phyloP scores from a whole-genome alignment of 163 green algal species.

The Smithsoniella earleae region DNA sequence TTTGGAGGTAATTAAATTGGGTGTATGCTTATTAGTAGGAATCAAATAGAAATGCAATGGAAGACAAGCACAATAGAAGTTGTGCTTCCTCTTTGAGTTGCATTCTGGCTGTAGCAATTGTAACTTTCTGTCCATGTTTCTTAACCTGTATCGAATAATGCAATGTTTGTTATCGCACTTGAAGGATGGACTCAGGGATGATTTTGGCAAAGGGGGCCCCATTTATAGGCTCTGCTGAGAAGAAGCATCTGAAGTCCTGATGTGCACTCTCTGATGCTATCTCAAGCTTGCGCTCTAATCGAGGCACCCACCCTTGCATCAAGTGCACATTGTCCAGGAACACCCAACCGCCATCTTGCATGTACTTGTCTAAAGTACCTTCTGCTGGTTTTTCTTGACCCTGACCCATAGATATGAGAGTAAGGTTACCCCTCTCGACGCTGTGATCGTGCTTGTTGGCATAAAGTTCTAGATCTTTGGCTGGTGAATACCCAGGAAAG shows the following conservation, averaged over 20 bases:
- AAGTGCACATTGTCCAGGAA: conserved; percentile 87
- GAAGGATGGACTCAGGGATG: conserved; percentile 75
- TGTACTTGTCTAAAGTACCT: conserved; percentile 74
- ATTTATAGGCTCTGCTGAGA: conserved; percentile 77
- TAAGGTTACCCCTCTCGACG: conserved; percentile 62
- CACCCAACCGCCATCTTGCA: conserved; percentile 74
- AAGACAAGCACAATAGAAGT: too few relatives aligned
- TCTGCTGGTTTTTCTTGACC: conserved; percentile 74
- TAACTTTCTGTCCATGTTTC: too few relatives aligned
- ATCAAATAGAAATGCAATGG: too few relatives aligned
- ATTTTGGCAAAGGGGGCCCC: conserved; percentile 75
- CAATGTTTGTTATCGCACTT: too few relatives aligned
- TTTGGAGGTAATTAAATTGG: too few relatives aligned
- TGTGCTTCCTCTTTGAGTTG: too few relatives aligned
- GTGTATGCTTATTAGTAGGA: too few relatives aligned
- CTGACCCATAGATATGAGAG: conserved; percentile 76
- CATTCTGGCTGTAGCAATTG: too few relatives aligned
- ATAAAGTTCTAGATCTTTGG: conserved; percentile 71
- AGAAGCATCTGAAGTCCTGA: conserved; percentile 81
- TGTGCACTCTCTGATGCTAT: conserved; percentile 67
- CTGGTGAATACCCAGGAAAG: conserved; percentile 78
- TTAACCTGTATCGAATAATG: too few relatives aligned
- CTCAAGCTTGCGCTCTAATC: conserved; percentile 78
- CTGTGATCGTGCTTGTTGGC: conserved; percentile 58
- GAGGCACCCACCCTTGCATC: conserved; percentile 77